These are phyloP conservation scores for Millerago galiae DNA, from an alignment of 805 yeast species.

Conservation along the genomic window DNA sequence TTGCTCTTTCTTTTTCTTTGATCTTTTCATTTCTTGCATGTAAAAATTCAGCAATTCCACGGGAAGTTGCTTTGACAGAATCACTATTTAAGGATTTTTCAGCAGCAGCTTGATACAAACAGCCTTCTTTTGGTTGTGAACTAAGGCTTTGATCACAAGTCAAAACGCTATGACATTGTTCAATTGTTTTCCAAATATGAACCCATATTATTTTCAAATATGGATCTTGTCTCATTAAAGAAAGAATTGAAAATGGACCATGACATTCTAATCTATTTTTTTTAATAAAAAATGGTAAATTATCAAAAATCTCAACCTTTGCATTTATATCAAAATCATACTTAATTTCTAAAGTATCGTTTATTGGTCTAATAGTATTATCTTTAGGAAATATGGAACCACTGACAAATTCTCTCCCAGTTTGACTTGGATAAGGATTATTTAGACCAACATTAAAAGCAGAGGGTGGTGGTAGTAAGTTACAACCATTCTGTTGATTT, in stretches of 20 bases:
- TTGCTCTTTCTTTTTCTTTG: constrained; percentile 3
- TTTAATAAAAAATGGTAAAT: constrained; percentile 35
- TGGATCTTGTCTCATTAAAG: constrained; percentile 42
- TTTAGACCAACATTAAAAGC: neutral
- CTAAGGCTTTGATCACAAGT: neutral
- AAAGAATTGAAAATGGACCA: constrained; percentile 48
- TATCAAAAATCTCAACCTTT: constrained; percentile 36
- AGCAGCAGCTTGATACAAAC: neutral
- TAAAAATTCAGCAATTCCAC: constrained; percentile 6
- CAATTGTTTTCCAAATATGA: constrained; percentile 16
- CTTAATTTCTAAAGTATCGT: neutral
- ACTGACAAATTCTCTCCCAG: too few species aligned
- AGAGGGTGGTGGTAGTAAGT: constrained; percentile 5
- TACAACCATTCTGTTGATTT: neutral
- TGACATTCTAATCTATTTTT: constrained; percentile 37
- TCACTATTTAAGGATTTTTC: neutral
- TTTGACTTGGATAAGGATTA: too few species aligned
- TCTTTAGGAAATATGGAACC: too few species aligned
- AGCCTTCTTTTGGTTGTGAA: neutral
- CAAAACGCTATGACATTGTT: neutral
- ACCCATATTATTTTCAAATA: constrained; percentile 31
- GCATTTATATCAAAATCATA: constrained; percentile 27
- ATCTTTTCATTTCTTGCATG: constrained; percentile 12
- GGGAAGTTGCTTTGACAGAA: constrained; percentile 3
- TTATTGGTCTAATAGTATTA: too few species aligned